phyloP scores from a whole-genome alignment of 345 rosid genomes.

The Ricinus communis region DNA sequence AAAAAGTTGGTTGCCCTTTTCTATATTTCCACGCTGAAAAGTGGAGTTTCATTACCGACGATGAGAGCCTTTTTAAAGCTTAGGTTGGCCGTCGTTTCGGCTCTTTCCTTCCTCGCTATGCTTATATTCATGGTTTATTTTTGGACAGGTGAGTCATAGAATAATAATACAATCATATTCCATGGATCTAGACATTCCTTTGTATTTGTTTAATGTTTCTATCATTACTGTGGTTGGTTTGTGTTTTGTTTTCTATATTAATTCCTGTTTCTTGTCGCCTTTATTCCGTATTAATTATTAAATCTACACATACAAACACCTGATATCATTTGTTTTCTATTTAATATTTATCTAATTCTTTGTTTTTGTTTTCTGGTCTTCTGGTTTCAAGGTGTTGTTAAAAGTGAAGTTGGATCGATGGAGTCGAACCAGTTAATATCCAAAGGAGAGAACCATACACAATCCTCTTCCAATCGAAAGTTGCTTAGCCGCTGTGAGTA shows the following conservation, averaged over 20 bases:
- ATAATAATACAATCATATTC: neutral
- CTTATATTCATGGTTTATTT: constrained; percentile 14
- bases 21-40: neutral
- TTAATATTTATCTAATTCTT: neutral
- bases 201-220: too few relatives aligned
- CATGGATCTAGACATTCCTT: too few relatives aligned
- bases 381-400: constrained; percentile 13
- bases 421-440: constrained; percentile 1
- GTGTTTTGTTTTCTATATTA: too few relatives aligned
- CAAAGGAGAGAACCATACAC: constrained; percentile 10
- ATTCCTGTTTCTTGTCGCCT: neutral
- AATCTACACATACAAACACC: neutral
- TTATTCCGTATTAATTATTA: neutral
- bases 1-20: neutral
- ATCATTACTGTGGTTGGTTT: too few relatives aligned
- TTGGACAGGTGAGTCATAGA: constrained; percentile 20
- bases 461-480: constrained; percentile 47
- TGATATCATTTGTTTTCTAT: neutral
- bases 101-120: constrained; percentile 17
- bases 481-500: constrained; percentile 34
- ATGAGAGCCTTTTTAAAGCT: constrained; percentile 23
- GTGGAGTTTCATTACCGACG: constrained; percentile 4
- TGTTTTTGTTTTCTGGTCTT: neutral
- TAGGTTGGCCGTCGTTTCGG: constrained; percentile 18
- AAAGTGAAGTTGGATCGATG: constrained; percentile 6